A percentile compares a stretch with the other conserved stretches of the same genome.
Evolutionary conservation across 2,329 filamentous ascomycete genomes (phyloP).

Genomic region (Aspergillus caelatus): DNA sequence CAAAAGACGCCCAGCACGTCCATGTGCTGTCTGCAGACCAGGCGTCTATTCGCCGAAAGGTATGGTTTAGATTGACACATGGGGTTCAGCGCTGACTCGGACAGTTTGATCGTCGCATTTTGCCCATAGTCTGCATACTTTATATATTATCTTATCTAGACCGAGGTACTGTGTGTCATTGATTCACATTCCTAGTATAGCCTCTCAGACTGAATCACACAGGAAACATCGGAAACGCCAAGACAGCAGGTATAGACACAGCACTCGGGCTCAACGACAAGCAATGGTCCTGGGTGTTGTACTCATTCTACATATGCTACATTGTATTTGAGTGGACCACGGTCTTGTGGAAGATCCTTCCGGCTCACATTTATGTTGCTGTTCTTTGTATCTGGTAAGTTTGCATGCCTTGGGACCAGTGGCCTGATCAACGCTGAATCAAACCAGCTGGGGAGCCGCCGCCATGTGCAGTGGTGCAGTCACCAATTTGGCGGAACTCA

Average conservation of each 20-base stretch:
- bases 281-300: constrained; percentile 30
- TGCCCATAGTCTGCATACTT: constrained; percentile 28
- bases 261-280: constrained; percentile 22
- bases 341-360: constrained; percentile 28
- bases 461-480: constrained; percentile 30
- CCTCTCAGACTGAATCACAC: not conserved
- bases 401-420: too few relatives aligned
- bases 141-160: constrained; percentile 30
- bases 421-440: not conserved
- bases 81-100: not conserved
- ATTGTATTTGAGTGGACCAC: constrained; percentile 31
- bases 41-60: constrained; percentile 2
- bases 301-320: constrained; percentile 30
- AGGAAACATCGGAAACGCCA: constrained; percentile 31
- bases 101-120: constrained; percentile 25
- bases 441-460: constrained; percentile 26
- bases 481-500: constrained; percentile 21
- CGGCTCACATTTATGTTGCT: constrained; percentile 27
- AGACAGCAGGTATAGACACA: constrained; percentile 25
- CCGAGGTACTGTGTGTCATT: constrained; percentile 17
- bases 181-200: not conserved
- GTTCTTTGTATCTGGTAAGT: constrained; percentile 26
- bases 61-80: not conserved
- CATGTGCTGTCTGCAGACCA: not conserved
- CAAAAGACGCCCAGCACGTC: not conserved